Evolutionary conservation across 495 filamentous ascomycete genomes (phyloP).

Genomic region (Parachaetomium inaequale): DNA sequence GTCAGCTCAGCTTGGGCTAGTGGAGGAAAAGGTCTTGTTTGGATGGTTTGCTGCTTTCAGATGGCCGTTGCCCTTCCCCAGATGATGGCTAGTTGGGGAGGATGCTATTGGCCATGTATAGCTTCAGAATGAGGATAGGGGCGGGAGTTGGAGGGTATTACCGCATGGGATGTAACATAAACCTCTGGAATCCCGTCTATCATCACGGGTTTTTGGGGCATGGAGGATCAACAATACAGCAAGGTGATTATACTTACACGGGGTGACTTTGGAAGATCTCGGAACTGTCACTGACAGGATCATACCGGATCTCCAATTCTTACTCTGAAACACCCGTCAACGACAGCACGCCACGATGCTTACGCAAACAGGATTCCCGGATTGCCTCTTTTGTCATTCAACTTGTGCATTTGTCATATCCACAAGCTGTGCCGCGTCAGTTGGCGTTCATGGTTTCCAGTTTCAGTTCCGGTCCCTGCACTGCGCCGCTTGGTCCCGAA

Average conservation of each 20-base stretch:
- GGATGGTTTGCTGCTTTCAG: neutral
- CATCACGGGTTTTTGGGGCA: neutral
- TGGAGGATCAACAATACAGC: neutral
- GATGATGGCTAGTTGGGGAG: too few relatives aligned
- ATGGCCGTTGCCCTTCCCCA: neutral
- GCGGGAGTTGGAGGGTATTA: neutral
- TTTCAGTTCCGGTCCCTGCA: neutral
- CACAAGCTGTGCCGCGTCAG: neutral
- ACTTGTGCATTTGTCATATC: neutral
- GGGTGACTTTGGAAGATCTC: neutral
- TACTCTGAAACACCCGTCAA: neutral
- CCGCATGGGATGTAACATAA: neutral
- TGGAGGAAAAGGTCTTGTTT: neutral
- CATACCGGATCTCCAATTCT: neutral
- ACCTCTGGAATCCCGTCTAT: neutral
- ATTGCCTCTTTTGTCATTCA: neutral
- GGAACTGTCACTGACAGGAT: neutral
- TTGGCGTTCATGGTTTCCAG: neutral
- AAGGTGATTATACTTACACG: neutral
- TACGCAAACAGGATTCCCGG: neutral
- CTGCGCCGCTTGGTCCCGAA: neutral
- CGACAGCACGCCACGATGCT: neutral
- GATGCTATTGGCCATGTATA: neutral
- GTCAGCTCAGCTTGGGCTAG: neutral
- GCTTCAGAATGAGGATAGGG: neutral